A percentile compares a stretch with the other conserved stretches of the same genome.
Conservation (phyloP, 345 rosid genomes). For the Carallia brachiata region DNA sequence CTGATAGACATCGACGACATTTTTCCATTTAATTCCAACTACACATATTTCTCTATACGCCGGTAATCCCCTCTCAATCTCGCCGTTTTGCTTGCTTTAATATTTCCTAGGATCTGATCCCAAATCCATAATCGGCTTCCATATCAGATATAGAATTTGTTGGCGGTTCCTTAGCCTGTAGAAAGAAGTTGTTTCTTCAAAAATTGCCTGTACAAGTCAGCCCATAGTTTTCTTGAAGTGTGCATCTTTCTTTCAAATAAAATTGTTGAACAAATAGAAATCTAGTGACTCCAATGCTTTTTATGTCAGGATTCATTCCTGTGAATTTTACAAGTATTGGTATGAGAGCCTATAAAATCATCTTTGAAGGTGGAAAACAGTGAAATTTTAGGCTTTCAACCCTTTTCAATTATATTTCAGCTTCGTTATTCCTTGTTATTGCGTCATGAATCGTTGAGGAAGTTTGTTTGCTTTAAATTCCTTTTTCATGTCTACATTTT, state of each 20-base stretch:
- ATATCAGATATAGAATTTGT: not conserved
- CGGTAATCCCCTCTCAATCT: conserved; percentile 31
- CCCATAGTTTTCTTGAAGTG: not conserved
- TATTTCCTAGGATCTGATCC: not conserved
- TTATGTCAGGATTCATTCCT: too few relatives aligned
- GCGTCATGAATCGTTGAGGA: too few relatives aligned
- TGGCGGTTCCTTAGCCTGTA: not conserved
- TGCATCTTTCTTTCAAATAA: not conserved
- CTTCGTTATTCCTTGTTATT: too few relatives aligned
- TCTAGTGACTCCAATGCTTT: too few relatives aligned
- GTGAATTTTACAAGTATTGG: too few relatives aligned
- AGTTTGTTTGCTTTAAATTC: too few relatives aligned
- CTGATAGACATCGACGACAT: conserved; percentile 64
- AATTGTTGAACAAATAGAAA: not conserved
- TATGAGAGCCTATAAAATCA: too few relatives aligned
- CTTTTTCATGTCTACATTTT: too few relatives aligned
- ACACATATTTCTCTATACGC: conserved; percentile 9
- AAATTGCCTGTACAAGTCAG: not conserved
- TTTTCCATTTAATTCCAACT: conserved; percentile 26
- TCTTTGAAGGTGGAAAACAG: too few relatives aligned
- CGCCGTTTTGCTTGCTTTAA: not conserved
- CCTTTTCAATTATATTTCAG: too few relatives aligned
- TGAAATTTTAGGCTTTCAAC: too few relatives aligned
- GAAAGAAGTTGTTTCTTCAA: not conserved
- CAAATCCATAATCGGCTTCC: not conserved